Percentiles rank a stretch among this genome's conserved stretches.
Conservation (phyloP, 352 stramenopile species). For the Pythium oligandrum region DNA sequence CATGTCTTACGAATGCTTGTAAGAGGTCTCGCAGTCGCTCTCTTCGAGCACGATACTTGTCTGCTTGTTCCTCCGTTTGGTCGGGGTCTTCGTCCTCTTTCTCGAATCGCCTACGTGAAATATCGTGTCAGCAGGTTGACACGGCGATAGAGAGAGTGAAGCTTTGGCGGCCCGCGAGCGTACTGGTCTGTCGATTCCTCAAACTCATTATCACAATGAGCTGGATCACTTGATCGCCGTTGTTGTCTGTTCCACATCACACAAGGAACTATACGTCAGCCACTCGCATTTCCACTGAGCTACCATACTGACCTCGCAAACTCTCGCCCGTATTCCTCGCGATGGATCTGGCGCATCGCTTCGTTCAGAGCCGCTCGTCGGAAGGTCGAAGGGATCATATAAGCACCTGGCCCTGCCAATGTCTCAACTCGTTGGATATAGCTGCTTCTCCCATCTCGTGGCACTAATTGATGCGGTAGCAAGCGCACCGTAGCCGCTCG, state of each 20-base stretch:
- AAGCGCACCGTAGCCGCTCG: constrained; percentile 2
- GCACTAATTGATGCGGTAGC: constrained; percentile 25
- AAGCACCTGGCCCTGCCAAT: constrained; percentile 41
- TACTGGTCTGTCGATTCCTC: no score
- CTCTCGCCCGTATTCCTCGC: constrained; percentile 44
- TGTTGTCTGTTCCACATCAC: constrained; percentile 14
- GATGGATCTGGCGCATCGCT: constrained; percentile 39
- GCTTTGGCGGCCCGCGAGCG: no score
- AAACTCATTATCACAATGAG: no score
- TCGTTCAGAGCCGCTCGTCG: constrained; percentile 24
- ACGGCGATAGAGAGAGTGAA: no score
- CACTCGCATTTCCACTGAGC: background rate
- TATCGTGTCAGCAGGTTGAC: no score
- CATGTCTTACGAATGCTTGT: constrained; percentile 7
- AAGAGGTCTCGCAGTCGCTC: constrained; percentile 19
- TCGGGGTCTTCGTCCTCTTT: constrained; percentile 4
- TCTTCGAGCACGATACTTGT: constrained; percentile 4
- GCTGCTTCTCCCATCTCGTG: constrained; percentile 24
- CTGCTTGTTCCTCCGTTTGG: background rate
- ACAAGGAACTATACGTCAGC: background rate
- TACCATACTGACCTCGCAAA: constrained; percentile 36
- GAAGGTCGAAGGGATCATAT: constrained; percentile 60
- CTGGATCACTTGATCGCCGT: constrained; percentile 3
- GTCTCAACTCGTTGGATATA: constrained; percentile 53
- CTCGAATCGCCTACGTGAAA: background rate